phyloP scores from a whole-genome alignment of 2,329 filamentous ascomycete genomes.

The Monosporascus sp. region DNA sequence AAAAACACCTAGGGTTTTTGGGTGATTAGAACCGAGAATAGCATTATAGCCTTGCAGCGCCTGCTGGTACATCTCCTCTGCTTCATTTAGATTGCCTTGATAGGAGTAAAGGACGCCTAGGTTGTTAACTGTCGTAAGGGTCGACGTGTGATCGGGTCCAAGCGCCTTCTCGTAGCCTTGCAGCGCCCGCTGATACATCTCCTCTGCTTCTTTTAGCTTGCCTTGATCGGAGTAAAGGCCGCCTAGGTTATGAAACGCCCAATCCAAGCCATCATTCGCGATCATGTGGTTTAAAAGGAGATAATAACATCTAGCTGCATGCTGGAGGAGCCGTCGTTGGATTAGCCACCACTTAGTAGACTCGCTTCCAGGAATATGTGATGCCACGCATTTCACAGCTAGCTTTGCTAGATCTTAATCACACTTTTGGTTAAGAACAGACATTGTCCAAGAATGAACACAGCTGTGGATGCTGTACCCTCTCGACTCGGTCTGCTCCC shows the following conservation, averaged over 20 bases:
- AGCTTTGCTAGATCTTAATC: constrained; percentile 6
- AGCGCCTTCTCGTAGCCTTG: too few relatives aligned
- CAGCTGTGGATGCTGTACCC: constrained; percentile 20
- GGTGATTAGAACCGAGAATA: too few relatives aligned
- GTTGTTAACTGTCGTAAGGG: too few relatives aligned
- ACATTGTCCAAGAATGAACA: constrained; percentile 18
- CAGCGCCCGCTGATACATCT: too few relatives aligned
- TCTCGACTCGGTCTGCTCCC: neutral
- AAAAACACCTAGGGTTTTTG: too few relatives aligned
- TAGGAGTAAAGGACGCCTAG: constrained; percentile 3
- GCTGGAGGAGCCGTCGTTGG: constrained; percentile 13
- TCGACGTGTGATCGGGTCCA: too few relatives aligned
- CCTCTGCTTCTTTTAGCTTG: constrained; percentile 2
- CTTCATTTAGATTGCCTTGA: constrained; percentile 4
- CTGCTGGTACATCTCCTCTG: constrained; percentile 7
- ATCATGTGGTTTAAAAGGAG: constrained; percentile 1
- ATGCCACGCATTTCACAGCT: constrained; percentile 10
- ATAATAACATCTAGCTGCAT: constrained; percentile 2
- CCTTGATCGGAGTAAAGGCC: constrained; percentile 17
- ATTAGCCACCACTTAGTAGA: constrained; percentile 8
- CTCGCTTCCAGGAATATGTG: constrained; percentile 5
- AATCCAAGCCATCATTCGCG: constrained; percentile 4
- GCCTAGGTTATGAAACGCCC: constrained; percentile 8
- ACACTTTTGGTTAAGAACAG: constrained; percentile 9
- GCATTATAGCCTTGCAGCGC: constrained; percentile 6